These are phyloP conservation scores for Tranzscheliella williamsii DNA, from an alignment of 1,284 basidiomycete species.

Conservation along the genomic window DNA sequence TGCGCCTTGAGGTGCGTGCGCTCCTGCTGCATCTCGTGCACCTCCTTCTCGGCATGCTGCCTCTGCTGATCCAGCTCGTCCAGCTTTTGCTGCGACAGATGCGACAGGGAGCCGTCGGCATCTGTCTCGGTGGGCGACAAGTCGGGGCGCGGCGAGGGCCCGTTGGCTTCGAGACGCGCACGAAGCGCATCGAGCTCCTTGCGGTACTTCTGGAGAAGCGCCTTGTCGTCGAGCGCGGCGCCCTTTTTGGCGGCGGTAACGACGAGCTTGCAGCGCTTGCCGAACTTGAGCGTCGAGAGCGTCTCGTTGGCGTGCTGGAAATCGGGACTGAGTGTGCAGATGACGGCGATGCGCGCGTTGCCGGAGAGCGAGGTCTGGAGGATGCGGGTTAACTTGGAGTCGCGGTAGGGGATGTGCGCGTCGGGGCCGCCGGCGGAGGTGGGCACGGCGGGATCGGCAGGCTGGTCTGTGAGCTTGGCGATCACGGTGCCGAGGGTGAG, in stretches of 20 bases:
- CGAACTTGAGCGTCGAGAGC: conserved; percentile 67
- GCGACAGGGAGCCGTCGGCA: conserved; percentile 1
- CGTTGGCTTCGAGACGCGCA: conserved; percentile 38
- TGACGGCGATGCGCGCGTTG: conserved; percentile 66
- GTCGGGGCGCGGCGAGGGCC: conserved; percentile 1
- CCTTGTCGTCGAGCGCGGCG: conserved; percentile 61
- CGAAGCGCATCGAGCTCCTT: conserved; percentile 52
- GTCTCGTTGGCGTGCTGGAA: conserved; percentile 65
- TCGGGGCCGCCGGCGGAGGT: conserved; percentile 1
- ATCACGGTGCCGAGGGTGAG: conserved; percentile 67
- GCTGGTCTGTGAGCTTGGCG: conserved; percentile 65
- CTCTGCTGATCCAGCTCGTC: conserved; percentile 37
- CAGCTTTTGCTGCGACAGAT: conserved; percentile 18
- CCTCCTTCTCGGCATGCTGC: conserved; percentile 37
- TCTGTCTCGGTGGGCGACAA: neutral
- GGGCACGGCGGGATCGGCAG: conserved; percentile 2
- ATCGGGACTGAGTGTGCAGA: conserved; percentile 65
- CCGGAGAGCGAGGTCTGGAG: conserved; percentile 67
- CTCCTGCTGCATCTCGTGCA: conserved; percentile 46
- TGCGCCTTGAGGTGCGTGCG: conserved; percentile 43
- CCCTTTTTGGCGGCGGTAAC: conserved; percentile 67
- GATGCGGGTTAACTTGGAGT: conserved; percentile 66
- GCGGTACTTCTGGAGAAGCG: conserved; percentile 52
- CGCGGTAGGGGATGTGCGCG: conserved; percentile 66
- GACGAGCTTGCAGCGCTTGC: conserved; percentile 66